Evolutionary conservation across 78 protist genomes (phyloP).

Genomic region (Bigelowiella natans): DNA sequence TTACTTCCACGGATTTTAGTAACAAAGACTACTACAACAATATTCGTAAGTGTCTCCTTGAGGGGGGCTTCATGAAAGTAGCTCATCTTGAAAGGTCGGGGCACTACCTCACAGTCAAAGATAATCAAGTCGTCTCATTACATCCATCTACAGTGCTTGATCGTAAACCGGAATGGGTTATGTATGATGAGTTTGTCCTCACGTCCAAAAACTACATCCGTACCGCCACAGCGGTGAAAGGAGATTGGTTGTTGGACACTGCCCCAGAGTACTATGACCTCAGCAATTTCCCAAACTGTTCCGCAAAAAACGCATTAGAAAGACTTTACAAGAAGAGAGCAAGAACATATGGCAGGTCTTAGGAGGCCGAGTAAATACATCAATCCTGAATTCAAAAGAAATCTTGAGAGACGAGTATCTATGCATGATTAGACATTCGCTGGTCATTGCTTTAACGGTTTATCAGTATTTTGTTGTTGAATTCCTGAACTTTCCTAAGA

Average conservation of each 20-base stretch:
- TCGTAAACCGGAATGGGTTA: slow-evolving; percentile 63
- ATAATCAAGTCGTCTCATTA: slow-evolving; percentile 71
- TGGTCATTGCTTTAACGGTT: no score
- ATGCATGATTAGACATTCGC: no score
- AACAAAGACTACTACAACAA: slow-evolving; percentile 58
- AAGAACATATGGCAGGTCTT: neutral
- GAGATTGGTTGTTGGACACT: slow-evolving; percentile 71
- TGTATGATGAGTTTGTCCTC: slow-evolving; percentile 94
- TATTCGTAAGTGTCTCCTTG: slow-evolving; percentile 71
- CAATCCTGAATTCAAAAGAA: no score
- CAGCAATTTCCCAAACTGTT: slow-evolving; percentile 61
- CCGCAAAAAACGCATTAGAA: slow-evolving; percentile 34
- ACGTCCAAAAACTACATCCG: slow-evolving; percentile 87
- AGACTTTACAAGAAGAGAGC: slow-evolving; percentile 5
- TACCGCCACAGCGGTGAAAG: slow-evolving; percentile 71
- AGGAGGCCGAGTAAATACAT: no score
- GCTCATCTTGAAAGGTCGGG: slow-evolving; percentile 86
- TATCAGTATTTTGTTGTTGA: no score
- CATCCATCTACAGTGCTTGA: slow-evolving; percentile 87
- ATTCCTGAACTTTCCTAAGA: no score
- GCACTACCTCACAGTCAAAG: slow-evolving; percentile 86
- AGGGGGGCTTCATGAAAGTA: slow-evolving; percentile 95
- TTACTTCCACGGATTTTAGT: slow-evolving; percentile 45
- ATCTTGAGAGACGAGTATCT: no score
- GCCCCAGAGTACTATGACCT: slow-evolving; percentile 82